Evolutionary conservation across 2,329 filamentous ascomycete species (phyloP).

Genomic region (Ophiocordyceps polyrhachis-furcata): DNA sequence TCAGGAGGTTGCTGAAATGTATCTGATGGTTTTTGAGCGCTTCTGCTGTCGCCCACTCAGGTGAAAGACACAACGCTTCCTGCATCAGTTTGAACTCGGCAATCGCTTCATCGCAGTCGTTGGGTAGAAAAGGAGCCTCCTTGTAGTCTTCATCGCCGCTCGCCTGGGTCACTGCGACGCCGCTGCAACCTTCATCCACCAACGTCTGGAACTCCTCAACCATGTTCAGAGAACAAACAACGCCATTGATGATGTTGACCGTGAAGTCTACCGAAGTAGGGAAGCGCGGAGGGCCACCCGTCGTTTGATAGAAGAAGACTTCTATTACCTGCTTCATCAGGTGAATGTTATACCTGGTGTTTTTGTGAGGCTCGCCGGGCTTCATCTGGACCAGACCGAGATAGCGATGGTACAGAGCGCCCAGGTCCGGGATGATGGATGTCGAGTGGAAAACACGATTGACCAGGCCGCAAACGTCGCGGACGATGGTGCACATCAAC

Average conservation of each 20-base stretch:
- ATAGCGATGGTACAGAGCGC: neutral
- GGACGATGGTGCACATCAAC: neutral
- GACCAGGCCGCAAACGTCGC: neutral
- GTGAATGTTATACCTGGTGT: neutral
- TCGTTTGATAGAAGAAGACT: neutral
- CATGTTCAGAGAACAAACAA: neutral
- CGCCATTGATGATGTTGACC: neutral
- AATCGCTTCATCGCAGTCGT: neutral
- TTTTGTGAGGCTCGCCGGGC: neutral
- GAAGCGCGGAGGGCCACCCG: neutral
- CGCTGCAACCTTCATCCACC: neutral
- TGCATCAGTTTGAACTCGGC: neutral
- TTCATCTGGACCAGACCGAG: neutral
- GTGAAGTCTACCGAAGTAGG: neutral
- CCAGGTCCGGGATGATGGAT: neutral
- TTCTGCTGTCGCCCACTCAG: neutral
- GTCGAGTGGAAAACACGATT: neutral
- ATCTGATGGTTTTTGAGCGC: neutral
- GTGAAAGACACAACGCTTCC: neutral
- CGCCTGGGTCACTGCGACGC: neutral
- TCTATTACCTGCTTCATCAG: neutral
- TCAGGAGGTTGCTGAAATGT: neutral
- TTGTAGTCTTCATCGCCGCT: neutral
- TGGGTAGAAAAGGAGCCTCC: neutral
- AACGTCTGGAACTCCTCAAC: neutral